phyloP scores from a whole-genome alignment of 352 stramenopile genomes.

The Halophytophthora polymorphica region DNA sequence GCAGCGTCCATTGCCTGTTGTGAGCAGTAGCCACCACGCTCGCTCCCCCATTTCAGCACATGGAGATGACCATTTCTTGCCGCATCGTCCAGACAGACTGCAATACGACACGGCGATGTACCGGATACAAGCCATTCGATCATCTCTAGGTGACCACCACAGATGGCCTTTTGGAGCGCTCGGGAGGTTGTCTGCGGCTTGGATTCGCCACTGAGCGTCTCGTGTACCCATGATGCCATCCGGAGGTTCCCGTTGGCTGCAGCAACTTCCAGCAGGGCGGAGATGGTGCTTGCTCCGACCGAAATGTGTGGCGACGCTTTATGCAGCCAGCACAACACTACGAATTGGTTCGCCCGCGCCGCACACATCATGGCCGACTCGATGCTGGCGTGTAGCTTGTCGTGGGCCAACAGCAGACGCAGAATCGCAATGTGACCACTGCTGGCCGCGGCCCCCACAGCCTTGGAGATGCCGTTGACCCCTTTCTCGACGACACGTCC shows the following conservation, averaged over 20 bases:
- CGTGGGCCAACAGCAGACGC: conserved; percentile 18
- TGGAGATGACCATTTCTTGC: conserved; percentile 18
- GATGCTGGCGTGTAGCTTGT: conserved; percentile 12
- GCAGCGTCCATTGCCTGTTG: conserved; percentile 19
- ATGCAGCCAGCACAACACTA: conserved; percentile 18
- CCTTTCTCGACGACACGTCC: conserved; percentile 21
- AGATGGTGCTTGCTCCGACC: conserved; percentile 8
- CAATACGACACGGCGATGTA: conserved; percentile 8
- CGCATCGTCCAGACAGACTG: conserved; percentile 17
- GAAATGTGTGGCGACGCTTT: background rate
- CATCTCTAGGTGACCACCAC: conserved; percentile 18
- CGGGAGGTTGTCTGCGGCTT: conserved; percentile 10
- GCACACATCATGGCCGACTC: conserved; percentile 14
- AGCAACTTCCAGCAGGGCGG: conserved; percentile 12
- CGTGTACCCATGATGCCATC: conserved; percentile 17
- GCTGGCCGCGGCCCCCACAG: conserved; percentile 13
- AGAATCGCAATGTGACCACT: conserved; percentile 16
- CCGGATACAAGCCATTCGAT: conserved; percentile 12
- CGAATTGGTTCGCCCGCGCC: conserved; percentile 8
- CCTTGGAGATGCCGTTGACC: conserved; percentile 22
- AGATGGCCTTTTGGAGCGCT: conserved; percentile 18
- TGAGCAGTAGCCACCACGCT: conserved; percentile 14
- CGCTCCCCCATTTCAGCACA: conserved; percentile 18
- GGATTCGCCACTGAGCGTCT: conserved; percentile 13
- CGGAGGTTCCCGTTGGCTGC: conserved; percentile 13